phyloP scores from a whole-genome alignment of 768 basidiomycete genomes.

The Podaxis sp. region DNA sequence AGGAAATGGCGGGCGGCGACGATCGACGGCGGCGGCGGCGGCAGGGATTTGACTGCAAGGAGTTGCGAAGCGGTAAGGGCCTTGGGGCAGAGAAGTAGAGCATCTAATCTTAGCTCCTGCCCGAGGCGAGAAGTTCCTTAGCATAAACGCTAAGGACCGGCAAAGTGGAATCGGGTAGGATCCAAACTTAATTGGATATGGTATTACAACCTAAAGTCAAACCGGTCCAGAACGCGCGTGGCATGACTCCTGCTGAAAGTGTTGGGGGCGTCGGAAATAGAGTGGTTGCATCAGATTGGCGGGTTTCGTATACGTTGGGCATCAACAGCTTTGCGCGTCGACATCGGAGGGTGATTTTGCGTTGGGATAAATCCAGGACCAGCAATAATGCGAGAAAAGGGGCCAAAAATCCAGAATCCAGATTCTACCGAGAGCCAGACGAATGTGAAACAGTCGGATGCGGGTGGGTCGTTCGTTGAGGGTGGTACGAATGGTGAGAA shows the following conservation, averaged over 20 bases:
- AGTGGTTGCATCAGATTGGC: constrained; percentile 9
- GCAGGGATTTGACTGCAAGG: background rate
- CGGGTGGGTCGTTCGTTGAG: constrained; percentile 5
- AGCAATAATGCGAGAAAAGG: background rate
- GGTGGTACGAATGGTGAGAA: background rate
- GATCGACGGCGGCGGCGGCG: background rate
- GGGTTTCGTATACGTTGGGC: background rate
- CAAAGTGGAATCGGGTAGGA: background rate
- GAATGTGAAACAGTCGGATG: constrained; percentile 12
- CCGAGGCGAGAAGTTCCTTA: constrained; percentile 5
- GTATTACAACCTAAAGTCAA: constrained; percentile 1
- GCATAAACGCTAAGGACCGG: background rate
- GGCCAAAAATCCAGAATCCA: constrained; percentile 1
- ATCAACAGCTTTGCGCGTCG: constrained; percentile 8
- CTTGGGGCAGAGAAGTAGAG: background rate
- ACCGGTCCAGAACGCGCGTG: constrained; percentile 11
- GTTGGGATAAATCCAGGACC: background rate
- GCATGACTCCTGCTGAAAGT: constrained; percentile 7
- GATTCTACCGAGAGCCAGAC: constrained; percentile 8
- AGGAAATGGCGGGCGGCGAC: background rate
- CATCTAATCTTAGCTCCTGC: constrained; percentile 2
- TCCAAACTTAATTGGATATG: constrained; percentile 12
- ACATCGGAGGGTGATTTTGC: constrained; percentile 7
- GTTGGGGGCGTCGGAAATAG: constrained; percentile 4
- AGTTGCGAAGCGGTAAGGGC: background rate